Percentiles rank a stretch among this genome's conserved stretches.
These are phyloP conservation scores for Zea luxurians DNA, from an alignment of 176 grass and related monocot genomes.

Conservation along the genomic window DNA sequence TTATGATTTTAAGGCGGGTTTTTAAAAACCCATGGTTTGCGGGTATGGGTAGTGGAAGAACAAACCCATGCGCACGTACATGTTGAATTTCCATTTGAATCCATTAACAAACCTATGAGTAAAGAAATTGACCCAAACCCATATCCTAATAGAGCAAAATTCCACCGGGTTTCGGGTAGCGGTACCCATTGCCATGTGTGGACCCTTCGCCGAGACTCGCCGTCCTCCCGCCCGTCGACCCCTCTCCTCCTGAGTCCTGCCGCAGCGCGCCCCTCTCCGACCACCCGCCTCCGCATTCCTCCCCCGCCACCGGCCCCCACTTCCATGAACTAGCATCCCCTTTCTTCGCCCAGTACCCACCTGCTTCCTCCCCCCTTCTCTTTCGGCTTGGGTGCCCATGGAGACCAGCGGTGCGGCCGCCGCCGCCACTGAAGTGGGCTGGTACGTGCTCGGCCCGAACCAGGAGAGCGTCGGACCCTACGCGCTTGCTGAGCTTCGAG, in stretches of 20 bases:
- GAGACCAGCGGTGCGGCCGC: constrained; percentile 25
- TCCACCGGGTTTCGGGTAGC: no score
- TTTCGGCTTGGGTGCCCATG: constrained; percentile 51
- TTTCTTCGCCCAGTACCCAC: background rate
- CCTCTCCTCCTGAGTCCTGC: background rate
- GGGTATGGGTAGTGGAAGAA: no score
- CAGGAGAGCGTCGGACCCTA: constrained; percentile 85
- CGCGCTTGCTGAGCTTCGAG: constrained; percentile 66
- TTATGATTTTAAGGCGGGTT: no score
- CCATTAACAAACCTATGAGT: no score
- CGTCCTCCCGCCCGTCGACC: background rate
- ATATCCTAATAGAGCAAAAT: no score
- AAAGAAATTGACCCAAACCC: no score
- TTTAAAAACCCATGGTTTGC: no score
- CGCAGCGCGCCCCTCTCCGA: background rate
- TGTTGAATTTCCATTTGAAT: no score
- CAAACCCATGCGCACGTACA: no score
- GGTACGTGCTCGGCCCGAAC: constrained; percentile 82
- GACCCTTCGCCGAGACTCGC: background rate
- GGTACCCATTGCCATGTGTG: background rate
- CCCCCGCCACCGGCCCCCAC: background rate
- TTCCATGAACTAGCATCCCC: background rate
- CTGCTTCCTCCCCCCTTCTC: constrained; percentile 16
- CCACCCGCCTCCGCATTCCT: background rate
- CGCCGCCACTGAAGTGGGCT: constrained; percentile 44